Evolutionary conservation across 257 asterid species (phyloP).

Genomic region (Pogostemon cablin): DNA sequence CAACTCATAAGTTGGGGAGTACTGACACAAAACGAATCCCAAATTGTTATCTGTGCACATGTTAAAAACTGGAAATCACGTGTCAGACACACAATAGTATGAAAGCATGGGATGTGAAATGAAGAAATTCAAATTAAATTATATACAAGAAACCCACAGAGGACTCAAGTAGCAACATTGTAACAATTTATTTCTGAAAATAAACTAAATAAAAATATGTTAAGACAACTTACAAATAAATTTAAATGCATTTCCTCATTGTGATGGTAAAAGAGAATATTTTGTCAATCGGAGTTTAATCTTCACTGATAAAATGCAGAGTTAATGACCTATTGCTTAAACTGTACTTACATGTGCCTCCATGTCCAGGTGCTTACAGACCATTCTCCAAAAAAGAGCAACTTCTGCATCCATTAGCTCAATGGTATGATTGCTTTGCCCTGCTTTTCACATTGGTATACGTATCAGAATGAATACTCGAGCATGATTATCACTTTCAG

Average conservation of each 20-base stretch:
- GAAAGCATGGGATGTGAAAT: neutral
- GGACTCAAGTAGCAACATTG: neutral
- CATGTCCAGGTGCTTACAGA: slow-evolving; percentile 71
- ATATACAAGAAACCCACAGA: neutral
- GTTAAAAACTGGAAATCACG: slow-evolving; percentile 10
- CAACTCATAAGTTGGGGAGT: neutral
- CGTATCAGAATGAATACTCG: neutral
- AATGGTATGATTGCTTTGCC: slow-evolving; percentile 45
- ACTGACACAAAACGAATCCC: neutral
- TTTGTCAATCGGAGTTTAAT: no score
- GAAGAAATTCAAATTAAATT: neutral
- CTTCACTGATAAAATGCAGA: neutral
- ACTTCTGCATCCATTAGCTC: slow-evolving; percentile 86
- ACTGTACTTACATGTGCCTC: slow-evolving; percentile 79
- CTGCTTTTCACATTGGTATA: slow-evolving; percentile 41
- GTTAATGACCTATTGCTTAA: slow-evolving; percentile 4
- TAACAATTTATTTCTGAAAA: neutral
- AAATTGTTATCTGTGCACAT: neutral
- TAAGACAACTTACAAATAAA: neutral
- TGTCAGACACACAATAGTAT: neutral
- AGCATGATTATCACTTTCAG: slow-evolving; percentile 6
- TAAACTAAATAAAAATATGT: neutral
- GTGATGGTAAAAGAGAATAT: neutral
- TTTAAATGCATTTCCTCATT: slow-evolving; percentile 4
- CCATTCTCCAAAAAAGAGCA: slow-evolving; percentile 86